These are phyloP conservation scores for Chaetoceros tenuissimus DNA, from an alignment of 108 stramenopile genomes.

Conservation along the genomic window DNA sequence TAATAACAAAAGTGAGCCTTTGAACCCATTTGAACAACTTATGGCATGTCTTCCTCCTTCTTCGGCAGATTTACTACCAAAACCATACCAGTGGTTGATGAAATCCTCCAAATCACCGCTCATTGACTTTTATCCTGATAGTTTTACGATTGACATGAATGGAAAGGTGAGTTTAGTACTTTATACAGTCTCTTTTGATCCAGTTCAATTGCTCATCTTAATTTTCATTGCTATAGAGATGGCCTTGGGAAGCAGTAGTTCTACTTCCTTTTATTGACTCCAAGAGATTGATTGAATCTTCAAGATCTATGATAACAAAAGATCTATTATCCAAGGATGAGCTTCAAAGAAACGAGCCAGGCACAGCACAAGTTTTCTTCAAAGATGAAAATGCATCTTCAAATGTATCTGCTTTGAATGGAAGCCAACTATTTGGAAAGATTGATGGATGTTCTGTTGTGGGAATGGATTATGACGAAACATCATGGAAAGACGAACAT, in stretches of 20 bases:
- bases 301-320: conserved; percentile 40
- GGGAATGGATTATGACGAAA: conserved; percentile 21
- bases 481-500: conserved; percentile 23
- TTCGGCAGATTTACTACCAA: conserved; percentile 85
- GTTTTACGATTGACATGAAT: conserved; percentile 84
- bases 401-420: conserved; percentile 8
- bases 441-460: conserved; percentile 25
- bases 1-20: conserved; percentile 63
- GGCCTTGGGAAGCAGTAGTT: conserved; percentile 98
- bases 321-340: conserved; percentile 53
- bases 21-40: conserved; percentile 91
- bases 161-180: no score
- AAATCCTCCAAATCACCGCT: conserved; percentile 72
- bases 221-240: no score
- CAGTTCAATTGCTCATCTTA: background rate
- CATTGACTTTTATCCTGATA: conserved; percentile 83
- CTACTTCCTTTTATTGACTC: conserved; percentile 96
- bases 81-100: conserved; percentile 90
- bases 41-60: conserved; percentile 94
- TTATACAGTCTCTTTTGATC: background rate
- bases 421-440: conserved; percentile 13
- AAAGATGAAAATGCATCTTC: conserved; percentile 12
- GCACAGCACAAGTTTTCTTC: conserved; percentile 37
- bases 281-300: conserved; percentile 54
- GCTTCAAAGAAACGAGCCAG: conserved; percentile 42